Evolutionary conservation across 2,329 filamentous ascomycete species (phyloP), one percentile per base, ranked within the genome.

Genomic region (Phaeophleospora eucalypticola): DNA sequence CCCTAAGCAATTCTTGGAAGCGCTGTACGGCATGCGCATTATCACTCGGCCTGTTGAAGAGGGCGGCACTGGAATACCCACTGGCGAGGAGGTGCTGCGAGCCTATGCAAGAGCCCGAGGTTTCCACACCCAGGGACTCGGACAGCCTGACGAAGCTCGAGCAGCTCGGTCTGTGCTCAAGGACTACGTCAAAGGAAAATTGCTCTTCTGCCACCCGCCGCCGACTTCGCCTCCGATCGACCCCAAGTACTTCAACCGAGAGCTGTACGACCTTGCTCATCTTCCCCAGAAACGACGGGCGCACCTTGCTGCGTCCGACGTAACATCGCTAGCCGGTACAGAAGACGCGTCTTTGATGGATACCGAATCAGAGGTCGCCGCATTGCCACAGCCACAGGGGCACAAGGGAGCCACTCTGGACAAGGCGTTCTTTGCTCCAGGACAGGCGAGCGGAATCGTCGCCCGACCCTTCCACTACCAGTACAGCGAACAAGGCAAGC

Each of bases 121-220:
- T 9, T 98, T 95, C 72, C 84, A 86, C 48, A 96, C 90, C 4
- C 84, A 87, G 44, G 93, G 93, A 61, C 53, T 61, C 7, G 91
- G 93, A 7, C 87, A 93, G 63, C 91, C 93, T 0, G 93, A 98
- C 61, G 89, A 95, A 72, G 94, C 89, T 1, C 81, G 93, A 59
- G 93, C 93, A 4, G 89, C 91, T 3, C 81, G 93, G 43, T 86
- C 88, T 58, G 78, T 98, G 14, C 79, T 98, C 19, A 98, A 98
- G 67, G 93, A 98, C 71, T 98, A 97, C 63, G 93, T 98, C 58
- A 95, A 86, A 65, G 93, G 93, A 53, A 97, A 96, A 71, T 79
- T 98, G 0, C 79, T 97, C 4, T 97, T 86, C 72, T 93, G 89
- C 57, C 84, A 91, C 60, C 90, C 93, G 3, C 93, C 93, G 0